Evolutionary conservation across 2,329 filamentous ascomycete species (phyloP), one percentile per base, ranked within the genome.

Genomic region (Fusarium nanum): DNA sequence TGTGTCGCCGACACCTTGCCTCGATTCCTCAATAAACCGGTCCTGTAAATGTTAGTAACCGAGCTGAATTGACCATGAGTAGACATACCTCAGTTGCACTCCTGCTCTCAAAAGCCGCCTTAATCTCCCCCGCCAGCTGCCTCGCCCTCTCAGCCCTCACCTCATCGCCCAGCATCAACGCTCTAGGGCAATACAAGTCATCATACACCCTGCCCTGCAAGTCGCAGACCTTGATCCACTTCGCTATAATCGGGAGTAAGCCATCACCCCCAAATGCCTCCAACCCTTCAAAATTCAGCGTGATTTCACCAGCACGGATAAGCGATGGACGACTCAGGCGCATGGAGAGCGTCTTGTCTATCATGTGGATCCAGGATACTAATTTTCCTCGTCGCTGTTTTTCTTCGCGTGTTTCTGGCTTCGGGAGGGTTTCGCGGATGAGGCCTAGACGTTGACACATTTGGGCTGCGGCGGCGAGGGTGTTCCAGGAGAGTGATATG

Each of bases 321-420:
- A 63, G 28, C 4, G 42, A 52, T 1, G 60, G 58, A 9, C 60
- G 32, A 3, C 47, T 63, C 0, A 63, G 48, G 2, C 60, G 23
- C n/a, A 63, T n/a, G 8, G 60, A 18, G 6, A 63, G 60, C 57
- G 63, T 47, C 7, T 63, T 63, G 13, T 63, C 60, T 2, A 60
- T 22, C 16, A 63, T 32, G 8, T 63, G 60, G 3, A 63, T 47
- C 12, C 30, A 56, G 6, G 34, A 56, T 0, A 63, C 34, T 6
- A 63, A 0, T 34, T 63, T 63, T 1, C 30, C 58, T 5, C 60
- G 9, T 0, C 60, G 32, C 2, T 55, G 46, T 6, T 55, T 63
- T 11, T 37, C 47, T 3, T 63, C 58, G 7, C 32, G n/a, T 5
- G 58, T 42, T 10, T 63, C 60, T 13, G 22, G 13, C 47, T 20